Conservation (phyloP, 768 basidiomycete species). For the Pleurotus eryngii region DNA sequence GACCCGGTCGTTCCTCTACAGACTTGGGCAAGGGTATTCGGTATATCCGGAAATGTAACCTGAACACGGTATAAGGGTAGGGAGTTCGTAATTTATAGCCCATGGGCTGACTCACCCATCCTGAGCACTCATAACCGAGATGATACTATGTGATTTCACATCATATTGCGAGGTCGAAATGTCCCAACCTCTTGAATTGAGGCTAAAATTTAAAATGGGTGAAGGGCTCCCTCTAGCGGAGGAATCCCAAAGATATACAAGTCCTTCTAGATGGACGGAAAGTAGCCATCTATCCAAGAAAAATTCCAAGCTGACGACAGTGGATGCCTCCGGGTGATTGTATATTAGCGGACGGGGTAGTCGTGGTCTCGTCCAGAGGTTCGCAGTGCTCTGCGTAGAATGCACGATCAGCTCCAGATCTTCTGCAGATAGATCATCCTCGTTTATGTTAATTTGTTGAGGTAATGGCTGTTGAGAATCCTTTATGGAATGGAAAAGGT, state of each 20-base stretch:
- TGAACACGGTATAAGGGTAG: too few relatives aligned
- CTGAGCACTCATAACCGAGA: constrained; percentile 23
- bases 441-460: not conserved
- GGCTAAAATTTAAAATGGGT: not conserved
- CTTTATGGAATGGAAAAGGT: not conserved
- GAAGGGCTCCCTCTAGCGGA: not conserved
- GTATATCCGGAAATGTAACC: constrained; percentile 15
- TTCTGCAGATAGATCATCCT: not conserved
- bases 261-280: not conserved
- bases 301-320: constrained; percentile 1
- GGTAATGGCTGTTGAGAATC: not conserved
- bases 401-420: constrained; percentile 1
- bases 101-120: constrained; percentile 18
- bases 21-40: constrained; percentile 12
- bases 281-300: constrained; percentile 6
- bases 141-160: constrained; percentile 16
- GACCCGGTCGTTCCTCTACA: not conserved
- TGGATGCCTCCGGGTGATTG: not conserved
- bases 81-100: too few relatives aligned
- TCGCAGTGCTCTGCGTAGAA: not conserved
- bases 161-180: constrained; percentile 22
- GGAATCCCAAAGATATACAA: constrained; percentile 2
- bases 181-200: constrained; percentile 15
- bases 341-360: not conserved
- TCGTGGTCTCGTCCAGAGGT: not conserved